Base-by-base conservation (phyloP, 1,139 yeast genomes). In the Debaryomyces nepalensis region DNA sequence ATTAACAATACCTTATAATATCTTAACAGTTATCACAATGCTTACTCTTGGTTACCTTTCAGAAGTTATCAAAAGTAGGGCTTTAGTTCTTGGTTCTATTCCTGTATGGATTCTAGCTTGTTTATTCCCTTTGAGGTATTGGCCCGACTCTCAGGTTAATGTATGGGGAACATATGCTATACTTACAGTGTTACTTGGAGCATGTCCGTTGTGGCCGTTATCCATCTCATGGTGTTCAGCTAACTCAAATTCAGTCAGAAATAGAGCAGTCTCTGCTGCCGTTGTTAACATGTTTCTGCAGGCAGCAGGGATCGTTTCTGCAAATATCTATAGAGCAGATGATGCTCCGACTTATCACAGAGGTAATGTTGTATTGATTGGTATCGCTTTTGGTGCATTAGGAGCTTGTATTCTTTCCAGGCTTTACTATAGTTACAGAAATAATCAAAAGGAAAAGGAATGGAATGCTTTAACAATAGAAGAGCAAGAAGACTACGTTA, bases 211-310 rank as follows among this genome's bases (percentile, higher is more conserved):
- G 8, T 12, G 22, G 16, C 26, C 32, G 5, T 61, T 79, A 39
- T 61, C 74, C 40, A 80, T 79, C 33, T 64, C 79, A 16, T 77
- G 84, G 81, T 72, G 78, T 41, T 78, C 84, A 0, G 59, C 74
- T 23, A 81, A 81, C 50, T 69, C 85, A 5, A 76, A 78, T 49
- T 69, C 83, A 7, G 83, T 82, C 21, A 61, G 81, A 23, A 66
- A 76, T 9, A 64, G 88, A 48, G 75, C 86, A 0, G 79, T 82
- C 5, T 70, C 81, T 12, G 73, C 84, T 2, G 80, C 87, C 0
- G 43, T 82, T 18, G 79, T 78, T 56, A 82, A 82, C 52, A 79
- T 81, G 64, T 70, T 70, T 49, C 77, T 75, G 1, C 87, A 82
- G 53, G 60, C 75, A 0, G 81, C 79, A 1, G 58, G 68, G 26